A percentile compares a stretch with the other conserved stretches of the same genome.
Evolutionary conservation across 2,329 filamentous ascomycete genomes (phyloP).

Genomic region (Ploettnerulaceae sp.): DNA sequence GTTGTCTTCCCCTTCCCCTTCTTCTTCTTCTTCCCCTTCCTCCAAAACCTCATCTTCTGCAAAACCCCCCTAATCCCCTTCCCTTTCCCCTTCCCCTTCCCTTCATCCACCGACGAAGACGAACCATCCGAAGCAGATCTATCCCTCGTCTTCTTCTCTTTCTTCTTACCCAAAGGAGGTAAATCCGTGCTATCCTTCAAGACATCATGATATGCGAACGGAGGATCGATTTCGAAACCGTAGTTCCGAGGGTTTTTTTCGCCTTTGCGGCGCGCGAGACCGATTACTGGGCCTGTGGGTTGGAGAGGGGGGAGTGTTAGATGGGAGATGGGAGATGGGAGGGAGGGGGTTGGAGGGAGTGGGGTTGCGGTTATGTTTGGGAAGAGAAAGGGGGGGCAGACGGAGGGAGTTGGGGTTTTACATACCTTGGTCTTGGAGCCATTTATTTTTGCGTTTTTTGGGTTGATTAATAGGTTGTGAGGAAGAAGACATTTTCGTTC

Average conservation of each 20-base stretch:
- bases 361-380: too few species aligned
- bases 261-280: slow-evolving; percentile 3
- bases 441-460: too few species aligned
- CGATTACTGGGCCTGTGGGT: background rate
- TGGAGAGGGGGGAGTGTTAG: background rate
- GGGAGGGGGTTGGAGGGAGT: too few species aligned
- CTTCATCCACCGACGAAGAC: background rate
- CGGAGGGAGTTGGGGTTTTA: too few species aligned
- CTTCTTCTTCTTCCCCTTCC: slow-evolving; percentile 2
- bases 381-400: too few species aligned
- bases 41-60: slow-evolving; percentile 1
- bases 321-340: background rate
- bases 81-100: background rate
- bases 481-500: too few species aligned
- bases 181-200: background rate
- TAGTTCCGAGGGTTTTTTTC: slow-evolving; percentile 1
- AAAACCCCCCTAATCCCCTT: background rate
- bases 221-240: background rate
- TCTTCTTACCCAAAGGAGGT: background rate
- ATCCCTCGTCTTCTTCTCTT: background rate
- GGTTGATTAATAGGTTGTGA: too few species aligned
- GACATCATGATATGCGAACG: background rate
- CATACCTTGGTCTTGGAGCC: too few species aligned
- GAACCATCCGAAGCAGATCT: background rate
- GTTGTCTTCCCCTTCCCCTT: background rate